Evolutionary conservation across 164 flowering plant genomes (phyloP).

Genomic region (Protea cynaroides): DNA sequence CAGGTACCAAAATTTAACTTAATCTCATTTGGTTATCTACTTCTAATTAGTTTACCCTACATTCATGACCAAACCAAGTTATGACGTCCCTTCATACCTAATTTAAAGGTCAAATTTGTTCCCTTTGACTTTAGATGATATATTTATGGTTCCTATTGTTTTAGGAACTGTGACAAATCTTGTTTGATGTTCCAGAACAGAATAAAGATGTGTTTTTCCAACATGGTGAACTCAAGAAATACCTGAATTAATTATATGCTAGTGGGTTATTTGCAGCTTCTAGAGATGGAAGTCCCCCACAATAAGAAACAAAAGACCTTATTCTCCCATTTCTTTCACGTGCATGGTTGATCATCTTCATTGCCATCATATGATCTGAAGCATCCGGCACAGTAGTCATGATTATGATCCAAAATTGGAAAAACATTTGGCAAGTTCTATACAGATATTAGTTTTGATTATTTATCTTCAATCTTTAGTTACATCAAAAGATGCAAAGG

Average conservation of each 20-base stretch:
- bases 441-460: background rate
- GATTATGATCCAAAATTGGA: background rate
- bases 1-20: no score
- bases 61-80: background rate
- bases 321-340: slow-evolving; percentile 59
- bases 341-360: slow-evolving; percentile 91
- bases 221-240: slow-evolving; percentile 3
- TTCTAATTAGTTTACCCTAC: background rate
- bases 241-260: slow-evolving; percentile 98
- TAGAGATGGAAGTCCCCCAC: slow-evolving; percentile 98
- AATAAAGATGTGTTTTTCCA: background rate
- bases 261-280: slow-evolving; percentile 90
- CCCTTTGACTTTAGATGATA: background rate
- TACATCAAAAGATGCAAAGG: background rate
- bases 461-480: background rate
- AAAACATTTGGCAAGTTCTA: background rate
- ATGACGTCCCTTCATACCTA: background rate
- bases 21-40: no score
- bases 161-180: background rate
- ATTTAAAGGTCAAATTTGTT: background rate
- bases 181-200: background rate
- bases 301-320: slow-evolving; percentile 78
- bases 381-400: slow-evolving; percentile 5
- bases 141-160: background rate
- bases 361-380: slow-evolving; percentile 99